Evolutionary conservation across 1,139 yeast genomes (phyloP), one percentile per base, ranked within the genome.

Genomic region (Pichia sp.): DNA sequence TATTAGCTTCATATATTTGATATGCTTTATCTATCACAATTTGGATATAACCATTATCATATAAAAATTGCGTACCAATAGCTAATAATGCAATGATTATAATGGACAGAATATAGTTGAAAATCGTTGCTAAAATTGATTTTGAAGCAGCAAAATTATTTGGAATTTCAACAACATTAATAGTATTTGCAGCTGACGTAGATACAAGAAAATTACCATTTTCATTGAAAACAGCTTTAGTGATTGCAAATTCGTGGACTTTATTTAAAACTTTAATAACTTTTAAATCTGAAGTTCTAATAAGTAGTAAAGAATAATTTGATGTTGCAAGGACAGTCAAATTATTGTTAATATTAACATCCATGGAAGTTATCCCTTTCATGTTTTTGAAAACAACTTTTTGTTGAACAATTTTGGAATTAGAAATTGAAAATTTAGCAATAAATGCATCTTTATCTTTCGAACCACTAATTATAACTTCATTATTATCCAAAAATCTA

Each of bases 171-270:
- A 82, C 70, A 8, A 89, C 81, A 58, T 77, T 80, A 42, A 90
- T 77, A 1, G 89, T 77, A 56, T 87, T 85, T 2, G 95, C 88
- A 2, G 95, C 95, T 46, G 96, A 85, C 0, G 84, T 86, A 18
- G 91, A 80, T 1, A 91, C 95, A 48, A 90, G 70, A 52, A 77
- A 73, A 43, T 77, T 71, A 16, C 93, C 91, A 60, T 81, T 77
- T 11, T 88, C 84, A 18, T 88, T 83, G 56, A 90, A 81, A 0
- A 81, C 73, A 13, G 88, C 79, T 48, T 80, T 76, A 0, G 97
- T 91, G 50, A 91, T 83, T 13, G 96, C 93, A 67, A 88, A 87
- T 10, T 77, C 73, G 66, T 91, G 98, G 47, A 84, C 82, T 56
- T 84, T 78, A 49, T 76, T 75, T 55, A 83, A 72, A 8, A 75